Conservation (phyloP, 2,329 filamentous ascomycete species). For the Elsinoe batatas region DNA sequence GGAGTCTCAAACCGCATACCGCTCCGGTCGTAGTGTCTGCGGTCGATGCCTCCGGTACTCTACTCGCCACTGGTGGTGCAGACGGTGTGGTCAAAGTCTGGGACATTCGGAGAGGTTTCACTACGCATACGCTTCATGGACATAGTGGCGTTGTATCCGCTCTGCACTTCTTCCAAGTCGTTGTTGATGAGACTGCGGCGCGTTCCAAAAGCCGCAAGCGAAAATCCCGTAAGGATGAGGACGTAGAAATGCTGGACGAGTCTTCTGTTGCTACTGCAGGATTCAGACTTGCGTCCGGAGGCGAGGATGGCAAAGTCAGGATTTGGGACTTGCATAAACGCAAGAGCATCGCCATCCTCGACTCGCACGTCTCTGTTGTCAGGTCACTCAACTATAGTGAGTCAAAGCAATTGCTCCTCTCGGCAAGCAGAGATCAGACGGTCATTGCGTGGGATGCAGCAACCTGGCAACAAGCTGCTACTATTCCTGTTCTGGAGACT, state of each 20-base stretch:
- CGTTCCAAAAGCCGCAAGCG: conserved; percentile 31
- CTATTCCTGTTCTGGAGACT: conserved; percentile 75
- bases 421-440: conserved; percentile 85
- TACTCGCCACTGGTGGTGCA: conserved; percentile 84
- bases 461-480: conserved; percentile 72
- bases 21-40: conserved; percentile 82
- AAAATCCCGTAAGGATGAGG: conserved; percentile 39
- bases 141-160: conserved; percentile 88
- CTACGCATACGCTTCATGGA: conserved; percentile 90
- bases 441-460: conserved; percentile 81
- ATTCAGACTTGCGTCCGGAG: conserved; percentile 79
- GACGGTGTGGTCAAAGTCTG: conserved; percentile 94
- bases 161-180: conserved; percentile 72
- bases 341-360: conserved; percentile 63
- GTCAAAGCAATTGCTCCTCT: conserved; percentile 65
- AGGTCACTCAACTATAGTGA: conserved; percentile 73
- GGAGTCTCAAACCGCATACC: conserved; percentile 79
- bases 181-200: conserved; percentile 17
- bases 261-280: conserved; percentile 44
- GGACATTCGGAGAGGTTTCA: conserved; percentile 83
- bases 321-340: conserved; percentile 88
- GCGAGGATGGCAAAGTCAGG: conserved; percentile 84
- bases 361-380: conserved; percentile 94
- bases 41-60: conserved; percentile 75
- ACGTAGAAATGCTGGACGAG: conserved; percentile 39